Evolutionary conservation across 306 rosid genomes (phyloP), one percentile per base, ranked within the genome.

Genomic region (Prunus campanulata): DNA sequence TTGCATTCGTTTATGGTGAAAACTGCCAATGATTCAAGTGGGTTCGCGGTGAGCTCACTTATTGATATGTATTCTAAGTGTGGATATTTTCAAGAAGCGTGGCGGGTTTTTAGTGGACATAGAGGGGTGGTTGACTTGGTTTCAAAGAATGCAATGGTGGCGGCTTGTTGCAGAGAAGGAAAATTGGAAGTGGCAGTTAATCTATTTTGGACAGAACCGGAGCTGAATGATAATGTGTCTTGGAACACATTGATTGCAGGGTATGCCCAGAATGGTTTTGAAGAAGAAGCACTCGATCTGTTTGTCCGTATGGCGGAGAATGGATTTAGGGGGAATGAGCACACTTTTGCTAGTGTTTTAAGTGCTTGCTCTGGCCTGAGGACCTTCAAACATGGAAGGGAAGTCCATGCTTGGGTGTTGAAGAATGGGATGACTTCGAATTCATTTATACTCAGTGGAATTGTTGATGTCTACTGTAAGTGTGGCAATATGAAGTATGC

Each of bases 201-300:
- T 81, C 59, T 92, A 15, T 92, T 92, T 78, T 70, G 77, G 85
- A 78, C 68, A 76, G 74, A 86, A 32, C 65, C 81, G 0, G 88
- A 88, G 70, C 49, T 70, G 22, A 92, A 87, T 48, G 92, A 92
- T 64, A 50, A 15, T 14, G 89, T 88, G 20, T 91, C 97, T 47
- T 92, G 97, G 96, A 92, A 92, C 78, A 90, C 97, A 6, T 48
- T 92, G 86, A 86, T 92, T 82, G 83, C 90, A 1, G 97, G 97
- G 68, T 87, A 79, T 81, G 79, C 77, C 2, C 96, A 92, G 56
- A 85, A 84, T 80, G 90, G 90, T 68, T 84, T 56, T 68, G 77
- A 72, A 80, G 85, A 90, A 77, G 87, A 85, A 76, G 80, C 96
- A 51, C 72, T 90, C 52, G 60, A 73, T 50, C 77, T 92, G 85